Base-by-base conservation (phyloP, 2,329 filamentous ascomycete species). In the Capronia epimyces region DNA sequence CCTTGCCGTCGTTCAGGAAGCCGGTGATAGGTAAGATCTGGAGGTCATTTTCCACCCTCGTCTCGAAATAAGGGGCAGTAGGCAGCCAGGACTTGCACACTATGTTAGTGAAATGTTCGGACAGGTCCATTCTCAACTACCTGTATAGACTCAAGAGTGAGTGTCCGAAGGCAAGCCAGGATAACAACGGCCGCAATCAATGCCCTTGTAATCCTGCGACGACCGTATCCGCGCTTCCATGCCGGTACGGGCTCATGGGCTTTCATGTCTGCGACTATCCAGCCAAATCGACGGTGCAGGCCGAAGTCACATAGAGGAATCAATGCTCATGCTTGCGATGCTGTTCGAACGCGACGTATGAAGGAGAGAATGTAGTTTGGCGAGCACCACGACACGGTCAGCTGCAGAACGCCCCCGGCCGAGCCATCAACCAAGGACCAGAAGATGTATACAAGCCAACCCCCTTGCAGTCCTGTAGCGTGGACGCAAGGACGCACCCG, bases 1-100 rank as follows among this genome's bases (percentile, higher is more conserved):
- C 29, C 18, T 32, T 32, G 20, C 50, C 50, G 24, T 42, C 41
- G 34, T 50, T 53, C 21, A 46, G 29, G 16, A 53, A 49, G 25
- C 50, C 50, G 29, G 50, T 45, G 18, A 53, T 39, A 2, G 49
- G 40, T 15, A 52, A 20, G 5, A 34, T 24, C 16, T 46, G 25
- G 39, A 52, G 34, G 18, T 20, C 34, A 15, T 20, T 18, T 37
- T 37, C 15, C 4, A 18, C 34, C 8, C 7, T 12, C 34, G 34
- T 37, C 18, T 18, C 34, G 12, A 12, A 9, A 18, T 9, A 6
- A 12, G 15, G 1, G 2, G 15, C 1, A 1, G 34, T 20, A 5
- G 34, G 34, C 1, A 37, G 34, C 34, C 34, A 37, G 3, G 34
- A 13, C 34, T 37, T 18, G 13, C 1, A 13, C n/a, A n/a, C 5